Base-by-base conservation (phyloP, 1,284 basidiomycete genomes). In the Cryptococcus deneoformans region DNA sequence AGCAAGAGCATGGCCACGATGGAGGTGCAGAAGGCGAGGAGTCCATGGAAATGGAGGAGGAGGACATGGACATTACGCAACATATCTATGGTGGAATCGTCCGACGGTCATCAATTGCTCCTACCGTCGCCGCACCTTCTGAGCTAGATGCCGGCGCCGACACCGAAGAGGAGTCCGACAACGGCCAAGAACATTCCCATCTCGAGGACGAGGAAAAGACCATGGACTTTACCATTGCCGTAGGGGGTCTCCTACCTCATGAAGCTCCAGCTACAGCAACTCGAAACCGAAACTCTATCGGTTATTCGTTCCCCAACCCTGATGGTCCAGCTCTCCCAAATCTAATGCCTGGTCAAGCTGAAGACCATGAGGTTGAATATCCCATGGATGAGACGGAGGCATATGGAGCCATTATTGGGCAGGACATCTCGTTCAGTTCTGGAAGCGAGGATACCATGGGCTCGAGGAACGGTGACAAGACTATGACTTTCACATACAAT, bases 161-260 rank as follows among this genome's bases (percentile, higher is more conserved):
- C 16, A 59, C 50, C n/a, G 60, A 53, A 29, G 57, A 63, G 9
- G 65, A 63, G 8, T 14, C 29, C 9, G 52, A 46, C 52, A 2
- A 20, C 34, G 24, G 54, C 50, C 34, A 61, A 35, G 12, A 2
- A 7, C 43, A 50, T n/a, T 7, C 56, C 57, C 38, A 46, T 12
- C 48, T 46, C 12, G 54, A 39, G 9, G 72, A 75, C 46, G 76
- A 79, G 51, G 76, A 77, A 52, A 69, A 73, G 56, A 78, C 76
- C 0, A 78, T 79, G 73, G 78, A 79, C 57, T 79, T 79, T 57
- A 79, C 78, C 0, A 69, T 78, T 43, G 75, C 75, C 4, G 66
- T 78, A 9, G 78, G 77, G 3, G 75, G 77, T 2, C 53, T 73
- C n/a, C 64, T 79, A 38, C 77, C 77, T 0, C 54, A 58, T 34